These are phyloP conservation scores for Colletotrichum salicis DNA, from an alignment of 2,329 filamentous ascomycete species.

Conservation along the genomic window DNA sequence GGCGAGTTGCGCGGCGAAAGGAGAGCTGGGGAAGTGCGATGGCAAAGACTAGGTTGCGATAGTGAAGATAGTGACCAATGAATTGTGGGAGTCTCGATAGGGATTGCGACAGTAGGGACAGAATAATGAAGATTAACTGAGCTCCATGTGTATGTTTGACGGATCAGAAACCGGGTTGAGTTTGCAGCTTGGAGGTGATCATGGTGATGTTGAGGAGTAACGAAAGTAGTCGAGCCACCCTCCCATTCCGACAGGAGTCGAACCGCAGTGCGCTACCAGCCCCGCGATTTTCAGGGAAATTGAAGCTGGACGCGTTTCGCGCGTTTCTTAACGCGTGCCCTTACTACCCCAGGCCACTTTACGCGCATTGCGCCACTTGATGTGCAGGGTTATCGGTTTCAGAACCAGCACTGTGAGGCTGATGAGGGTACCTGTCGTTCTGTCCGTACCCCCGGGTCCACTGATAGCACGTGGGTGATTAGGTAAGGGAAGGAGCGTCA, in stretches of 20 bases:
- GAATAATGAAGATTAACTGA: neutral
- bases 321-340: neutral
- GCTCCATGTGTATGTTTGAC: neutral
- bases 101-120: neutral
- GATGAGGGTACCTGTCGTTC: neutral
- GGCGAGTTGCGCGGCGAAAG: neutral
- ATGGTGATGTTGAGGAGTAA: neutral
- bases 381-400: neutral
- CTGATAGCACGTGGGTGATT: no score
- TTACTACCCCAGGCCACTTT: neutral
- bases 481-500: no score
- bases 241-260: neutral
- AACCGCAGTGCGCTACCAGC: neutral
- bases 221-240: neutral
- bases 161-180: neutral
- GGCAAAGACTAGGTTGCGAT: neutral
- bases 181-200: neutral
- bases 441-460: neutral
- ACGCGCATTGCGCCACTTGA: neutral
- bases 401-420: neutral
- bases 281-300: constrained; percentile 1
- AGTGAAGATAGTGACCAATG: neutral
- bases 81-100: neutral
- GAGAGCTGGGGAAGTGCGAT: neutral
- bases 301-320: neutral